Evolutionary conservation across 164 flowering plant genomes (phyloP), one percentile per base, ranked within the genome.

Genomic region (Houttuynia cordata): DNA sequence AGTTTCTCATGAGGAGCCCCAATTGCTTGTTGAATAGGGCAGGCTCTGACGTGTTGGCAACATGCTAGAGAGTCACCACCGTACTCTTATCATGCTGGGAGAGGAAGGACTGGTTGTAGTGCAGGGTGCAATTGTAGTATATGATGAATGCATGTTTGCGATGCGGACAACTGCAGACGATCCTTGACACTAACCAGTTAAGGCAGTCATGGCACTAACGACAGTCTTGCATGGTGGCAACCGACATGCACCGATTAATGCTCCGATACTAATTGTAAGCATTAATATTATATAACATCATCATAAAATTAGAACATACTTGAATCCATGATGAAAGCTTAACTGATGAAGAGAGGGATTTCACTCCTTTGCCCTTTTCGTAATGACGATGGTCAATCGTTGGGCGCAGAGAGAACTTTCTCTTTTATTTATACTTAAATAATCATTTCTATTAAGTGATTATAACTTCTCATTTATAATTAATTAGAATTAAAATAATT

Each of bases 161-260:
- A 23, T 50, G 30, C 30, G 70, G 65, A 45, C 70, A 71, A 0
- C 1, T 39, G 5, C 17, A 24, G 24, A 7, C 10, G n/a, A 60
- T 49, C 4, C 63, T 52, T 0, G 25, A 9, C 1, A 51, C 45
- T 1, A 70, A 34, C 18, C n/a, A 20, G 47, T 54, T 41, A 8
- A 73, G 34, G 45, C 76, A 69, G 2, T 15, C 15, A 4, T 24
- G 4, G 60, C n/a, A n/a, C n/a, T n/a, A n/a, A n/a, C n/a, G n/a
- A n/a, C 60, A 64, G 25, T 24, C 18, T 5, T 0, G 0, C 20
- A 17, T 34, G 37, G 58, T n/a, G n/a, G 56, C 24, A 18, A 57
- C 63, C 14, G 61, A 65, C 49, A 40, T 19, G 61, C 67, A 64
- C 56, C n/a, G n/a, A n/a, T n/a, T n/a, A n/a, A n/a, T n/a, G n/a